Percentiles rank a stretch among this genome's conserved stretches.
These are phyloP conservation scores for Cyclotella baltica DNA, from an alignment of 108 stramenopile species.

Conservation along the genomic window DNA sequence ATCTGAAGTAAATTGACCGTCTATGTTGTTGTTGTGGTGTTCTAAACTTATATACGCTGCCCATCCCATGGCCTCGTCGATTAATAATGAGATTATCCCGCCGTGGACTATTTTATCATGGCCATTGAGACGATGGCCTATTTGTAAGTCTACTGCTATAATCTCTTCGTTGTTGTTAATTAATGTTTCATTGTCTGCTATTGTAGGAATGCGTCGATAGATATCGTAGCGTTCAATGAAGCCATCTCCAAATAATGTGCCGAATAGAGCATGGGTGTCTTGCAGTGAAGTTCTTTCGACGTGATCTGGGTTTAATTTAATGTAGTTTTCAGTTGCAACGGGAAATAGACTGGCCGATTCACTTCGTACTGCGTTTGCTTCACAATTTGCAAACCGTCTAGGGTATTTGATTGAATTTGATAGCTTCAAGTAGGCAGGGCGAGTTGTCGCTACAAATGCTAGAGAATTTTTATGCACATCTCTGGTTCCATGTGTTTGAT, in stretches of 20 bases:
- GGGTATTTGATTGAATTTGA: neutral
- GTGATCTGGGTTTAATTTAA: conserved; percentile 21
- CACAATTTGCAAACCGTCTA: neutral
- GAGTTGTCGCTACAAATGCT: neutral
- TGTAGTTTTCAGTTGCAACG: conserved; percentile 21
- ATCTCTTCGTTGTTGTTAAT: conserved; percentile 19
- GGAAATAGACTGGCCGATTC: neutral
- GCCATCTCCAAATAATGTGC: conserved; percentile 29
- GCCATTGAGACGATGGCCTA: conserved; percentile 39
- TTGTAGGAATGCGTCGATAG: conserved; percentile 22
- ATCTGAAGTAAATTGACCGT: neutral
- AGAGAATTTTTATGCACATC: neutral
- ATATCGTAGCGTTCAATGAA: conserved; percentile 49
- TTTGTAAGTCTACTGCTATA: conserved; percentile 26
- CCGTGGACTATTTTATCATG: conserved; percentile 50
- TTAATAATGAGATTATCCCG: conserved; percentile 48
- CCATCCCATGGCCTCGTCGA: conserved; percentile 52
- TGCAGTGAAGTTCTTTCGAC: conserved; percentile 13
- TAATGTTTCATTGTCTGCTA: neutral
- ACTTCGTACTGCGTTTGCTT: neutral
- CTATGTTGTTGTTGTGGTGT: neutral
- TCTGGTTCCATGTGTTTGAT: neutral
- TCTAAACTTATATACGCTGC: conserved; percentile 29
- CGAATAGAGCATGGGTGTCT: conserved; percentile 46
- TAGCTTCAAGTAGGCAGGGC: neutral